phyloP scores from a whole-genome alignment of 73 alveolate species.

The Paramecium octaurelia region DNA sequence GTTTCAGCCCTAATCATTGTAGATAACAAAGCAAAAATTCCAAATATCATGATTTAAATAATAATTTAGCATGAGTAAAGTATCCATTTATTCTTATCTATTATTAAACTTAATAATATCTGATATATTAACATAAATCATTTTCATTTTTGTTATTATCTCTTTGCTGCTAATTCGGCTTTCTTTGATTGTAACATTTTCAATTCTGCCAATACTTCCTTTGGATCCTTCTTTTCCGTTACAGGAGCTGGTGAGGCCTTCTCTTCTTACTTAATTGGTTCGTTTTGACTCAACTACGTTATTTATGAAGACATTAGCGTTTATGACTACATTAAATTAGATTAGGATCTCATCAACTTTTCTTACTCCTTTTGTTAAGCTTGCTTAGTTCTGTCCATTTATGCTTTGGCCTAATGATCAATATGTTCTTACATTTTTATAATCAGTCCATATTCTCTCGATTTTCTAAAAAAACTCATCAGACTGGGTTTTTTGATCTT shows the following conservation, averaged over 20 bases:
- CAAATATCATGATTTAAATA: background rate
- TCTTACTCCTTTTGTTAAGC: background rate
- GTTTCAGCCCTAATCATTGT: background rate
- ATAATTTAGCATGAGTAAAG: background rate
- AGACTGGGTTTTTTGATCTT: background rate
- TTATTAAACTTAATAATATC: background rate
- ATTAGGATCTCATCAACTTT: background rate
- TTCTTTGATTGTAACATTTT: background rate
- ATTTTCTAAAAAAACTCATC: constrained; percentile 22
- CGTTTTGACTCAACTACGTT: background rate
- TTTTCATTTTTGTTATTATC: background rate
- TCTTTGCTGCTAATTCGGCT: constrained; percentile 30
- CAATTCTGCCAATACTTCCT: constrained; percentile 36
- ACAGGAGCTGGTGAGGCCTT: background rate
- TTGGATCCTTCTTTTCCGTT: background rate
- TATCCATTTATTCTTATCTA: background rate
- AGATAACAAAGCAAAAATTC: background rate
- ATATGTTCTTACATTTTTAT: background rate
- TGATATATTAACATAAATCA: background rate
- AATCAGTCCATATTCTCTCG: constrained; percentile 38
- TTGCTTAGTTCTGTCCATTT: background rate
- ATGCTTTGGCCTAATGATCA: background rate
- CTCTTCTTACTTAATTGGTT: background rate
- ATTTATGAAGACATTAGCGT: background rate
- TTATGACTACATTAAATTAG: background rate